A percentile compares a stretch with the other conserved stretches of the same genome.
Conservation (phyloP, 441 rosid species). For the Gossypium davidsonii region DNA sequence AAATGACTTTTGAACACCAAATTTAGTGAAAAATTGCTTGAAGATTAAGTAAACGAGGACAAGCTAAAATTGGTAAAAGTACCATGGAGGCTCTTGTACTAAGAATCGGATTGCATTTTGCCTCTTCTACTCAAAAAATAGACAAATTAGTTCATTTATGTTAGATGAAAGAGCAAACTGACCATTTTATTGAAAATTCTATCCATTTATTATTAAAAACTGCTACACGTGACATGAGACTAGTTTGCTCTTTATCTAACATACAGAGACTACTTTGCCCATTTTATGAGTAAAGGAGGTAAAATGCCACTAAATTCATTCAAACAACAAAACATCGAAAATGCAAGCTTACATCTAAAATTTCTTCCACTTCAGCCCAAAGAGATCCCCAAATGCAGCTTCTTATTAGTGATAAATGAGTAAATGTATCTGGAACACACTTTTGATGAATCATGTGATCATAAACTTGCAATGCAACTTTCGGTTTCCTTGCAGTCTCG, state of each 20-base stretch:
- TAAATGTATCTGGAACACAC: constrained; percentile 55
- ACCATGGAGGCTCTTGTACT: too few species aligned
- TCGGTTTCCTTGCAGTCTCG: constrained; percentile 60
- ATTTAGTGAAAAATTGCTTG: neutral
- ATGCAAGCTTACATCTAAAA: constrained; percentile 42
- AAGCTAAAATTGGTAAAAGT: neutral
- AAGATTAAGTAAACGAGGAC: neutral
- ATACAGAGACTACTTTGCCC: too few species aligned
- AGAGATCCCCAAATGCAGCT: constrained; percentile 77
- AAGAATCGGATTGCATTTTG: too few species aligned
- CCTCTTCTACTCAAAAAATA: too few species aligned
- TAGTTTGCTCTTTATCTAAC: too few species aligned
- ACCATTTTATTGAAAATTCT: too few species aligned
- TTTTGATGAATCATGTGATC: constrained; percentile 53
- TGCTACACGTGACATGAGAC: too few species aligned
- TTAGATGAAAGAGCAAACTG: too few species aligned
- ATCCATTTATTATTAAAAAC: too few species aligned
- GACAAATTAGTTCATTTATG: too few species aligned
- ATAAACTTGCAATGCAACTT: constrained; percentile 63
- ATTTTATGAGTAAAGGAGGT: too few species aligned
- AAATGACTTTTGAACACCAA: too few species aligned
- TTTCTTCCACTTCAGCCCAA: constrained; percentile 61
- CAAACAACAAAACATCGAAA: neutral
- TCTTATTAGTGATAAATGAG: constrained; percentile 57
- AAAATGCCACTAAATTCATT: neutral